Evolutionary conservation across 192 early-diverging fungal genomes (phyloP), one percentile per base, ranked within the genome.

Genomic region (Diversispora eburnea): DNA sequence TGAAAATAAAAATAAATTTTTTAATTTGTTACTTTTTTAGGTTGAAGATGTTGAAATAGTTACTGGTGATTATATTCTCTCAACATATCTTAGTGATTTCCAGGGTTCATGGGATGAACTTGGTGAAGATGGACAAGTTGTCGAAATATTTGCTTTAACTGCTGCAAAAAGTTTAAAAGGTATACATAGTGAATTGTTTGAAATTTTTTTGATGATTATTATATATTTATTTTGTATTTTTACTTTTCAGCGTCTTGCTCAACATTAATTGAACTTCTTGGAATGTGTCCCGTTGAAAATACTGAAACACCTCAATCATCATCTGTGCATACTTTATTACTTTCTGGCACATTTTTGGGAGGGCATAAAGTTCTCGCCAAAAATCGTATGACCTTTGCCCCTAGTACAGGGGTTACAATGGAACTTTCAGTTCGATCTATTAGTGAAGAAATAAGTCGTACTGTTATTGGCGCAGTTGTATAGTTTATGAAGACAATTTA

Each of bases 301-400:
- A 87, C 90, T 10, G 87, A 84, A 5, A 84, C 75, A 48, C 95
- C 89, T 45, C 85, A 81, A 77, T 91, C 77, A 72, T 87, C 88
- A 59, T 88, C 82, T 58, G 92, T 94, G 10, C 98, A 99, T 81
- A 88, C 92, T 47, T 86, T 96, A 39, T 75, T 91, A 42, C 77
- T 98, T 73, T 88, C 92, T 6, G 98, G 96, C 70, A 90, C 83
- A 49, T 98, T 92, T 88, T 85, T 94, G 76, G 95, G 95, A 51
- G 88, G 89, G 12, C 78, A 85, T 20, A 86, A 84, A 67, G 88
- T 90, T 4, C 74, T 97, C 17, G 92, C 89, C 8, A 85, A 93
- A 62, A 91, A 89, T 78, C 84, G 95, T n/a, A 95, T 98, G 94
- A 92, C 93, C 20, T 92, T 88, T 70, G 90, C 90, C 52, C 87